Evolutionary conservation across 1,139 yeast genomes (phyloP).

Genomic region (Yamadazyma taylorii): DNA sequence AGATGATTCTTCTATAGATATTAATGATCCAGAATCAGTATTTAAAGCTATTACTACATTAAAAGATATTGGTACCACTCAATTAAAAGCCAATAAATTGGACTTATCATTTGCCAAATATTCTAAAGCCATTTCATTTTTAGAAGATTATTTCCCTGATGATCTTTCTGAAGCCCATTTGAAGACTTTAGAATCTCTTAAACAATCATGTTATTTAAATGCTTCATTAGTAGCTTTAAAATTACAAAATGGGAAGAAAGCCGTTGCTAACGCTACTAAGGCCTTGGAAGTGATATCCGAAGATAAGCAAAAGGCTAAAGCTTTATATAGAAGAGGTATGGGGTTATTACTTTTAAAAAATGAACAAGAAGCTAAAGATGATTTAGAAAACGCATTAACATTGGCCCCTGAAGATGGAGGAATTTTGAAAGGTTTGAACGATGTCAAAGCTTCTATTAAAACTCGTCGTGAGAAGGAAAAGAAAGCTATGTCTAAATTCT

Average conservation of each 20-base stretch:
- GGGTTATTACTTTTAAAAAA: slow-evolving; percentile 67
- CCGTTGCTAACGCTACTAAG: slow-evolving; percentile 59
- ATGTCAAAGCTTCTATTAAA: slow-evolving; percentile 54
- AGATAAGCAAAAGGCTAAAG: slow-evolving; percentile 75
- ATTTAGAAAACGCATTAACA: slow-evolving; percentile 64
- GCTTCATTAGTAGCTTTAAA: slow-evolving; percentile 76
- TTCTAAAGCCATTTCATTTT: slow-evolving; percentile 64
- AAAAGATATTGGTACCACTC: slow-evolving; percentile 76
- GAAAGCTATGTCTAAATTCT: slow-evolving; percentile 85
- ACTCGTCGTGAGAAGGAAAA: slow-evolving; percentile 68
- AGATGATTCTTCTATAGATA: slow-evolving; percentile 69
- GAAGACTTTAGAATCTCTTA: slow-evolving; percentile 50
- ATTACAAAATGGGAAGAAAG: slow-evolving; percentile 54
- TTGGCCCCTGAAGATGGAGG: slow-evolving; percentile 76
- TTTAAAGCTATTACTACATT: slow-evolving; percentile 64
- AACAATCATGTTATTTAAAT: slow-evolving; percentile 66
- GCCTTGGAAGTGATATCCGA: slow-evolving; percentile 66
- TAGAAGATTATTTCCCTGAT: slow-evolving; percentile 73
- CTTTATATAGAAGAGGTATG: slow-evolving; percentile 80
- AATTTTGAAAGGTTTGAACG: slow-evolving; percentile 63
- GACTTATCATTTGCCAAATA: slow-evolving; percentile 65
- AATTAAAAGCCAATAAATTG: slow-evolving; percentile 64
- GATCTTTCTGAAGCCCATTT: slow-evolving; percentile 59
- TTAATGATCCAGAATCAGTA: slow-evolving; percentile 60
- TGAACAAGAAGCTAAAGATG: slow-evolving; percentile 68